Conservation (phyloP, 306 rosid species). For the Alnus glutinosa region DNA sequence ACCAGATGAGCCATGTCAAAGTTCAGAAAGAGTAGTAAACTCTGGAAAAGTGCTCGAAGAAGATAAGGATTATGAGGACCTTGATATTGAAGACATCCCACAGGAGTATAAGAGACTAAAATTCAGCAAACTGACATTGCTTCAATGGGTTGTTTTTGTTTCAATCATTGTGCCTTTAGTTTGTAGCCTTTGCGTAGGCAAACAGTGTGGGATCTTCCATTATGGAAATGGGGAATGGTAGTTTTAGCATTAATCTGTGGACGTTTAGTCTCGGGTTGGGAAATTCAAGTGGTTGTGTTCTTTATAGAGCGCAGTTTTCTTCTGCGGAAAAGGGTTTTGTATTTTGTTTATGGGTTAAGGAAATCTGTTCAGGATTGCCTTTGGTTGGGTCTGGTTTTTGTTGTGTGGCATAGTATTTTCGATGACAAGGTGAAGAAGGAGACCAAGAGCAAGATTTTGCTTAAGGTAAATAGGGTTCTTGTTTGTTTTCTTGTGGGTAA, state of each 20-base stretch:
- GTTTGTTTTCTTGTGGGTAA: constrained; percentile 33
- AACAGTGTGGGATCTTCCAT: constrained; percentile 42
- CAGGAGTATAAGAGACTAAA: constrained; percentile 32
- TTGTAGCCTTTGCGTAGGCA: constrained; percentile 37
- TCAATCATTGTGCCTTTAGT: constrained; percentile 30
- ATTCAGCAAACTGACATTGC: constrained; percentile 13
- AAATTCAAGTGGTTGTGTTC: constrained; percentile 33
- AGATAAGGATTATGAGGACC: constrained; percentile 10
- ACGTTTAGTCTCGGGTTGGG: constrained; percentile 46
- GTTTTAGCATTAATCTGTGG: constrained; percentile 43
- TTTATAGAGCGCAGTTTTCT: constrained; percentile 39
- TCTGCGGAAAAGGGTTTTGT: constrained; percentile 37
- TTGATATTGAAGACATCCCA: constrained; percentile 33
- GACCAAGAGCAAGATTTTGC: constrained; percentile 29
- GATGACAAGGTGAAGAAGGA: constrained; percentile 28
- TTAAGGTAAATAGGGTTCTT: constrained; percentile 34
- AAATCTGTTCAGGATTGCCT: constrained; percentile 42
- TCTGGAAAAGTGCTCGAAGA: constrained; percentile 9
- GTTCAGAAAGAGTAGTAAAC: background rate
- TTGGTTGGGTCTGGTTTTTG: constrained; percentile 41
- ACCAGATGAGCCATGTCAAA: constrained; percentile 17
- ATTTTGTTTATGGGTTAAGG: constrained; percentile 44
- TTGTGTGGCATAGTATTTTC: constrained; percentile 40
- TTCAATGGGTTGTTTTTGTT: constrained; percentile 38
- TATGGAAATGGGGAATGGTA: constrained; percentile 51